These are phyloP conservation scores for Arabidopsis lyrata DNA, from an alignment of 441 rosid genomes.

Conservation along the genomic window DNA sequence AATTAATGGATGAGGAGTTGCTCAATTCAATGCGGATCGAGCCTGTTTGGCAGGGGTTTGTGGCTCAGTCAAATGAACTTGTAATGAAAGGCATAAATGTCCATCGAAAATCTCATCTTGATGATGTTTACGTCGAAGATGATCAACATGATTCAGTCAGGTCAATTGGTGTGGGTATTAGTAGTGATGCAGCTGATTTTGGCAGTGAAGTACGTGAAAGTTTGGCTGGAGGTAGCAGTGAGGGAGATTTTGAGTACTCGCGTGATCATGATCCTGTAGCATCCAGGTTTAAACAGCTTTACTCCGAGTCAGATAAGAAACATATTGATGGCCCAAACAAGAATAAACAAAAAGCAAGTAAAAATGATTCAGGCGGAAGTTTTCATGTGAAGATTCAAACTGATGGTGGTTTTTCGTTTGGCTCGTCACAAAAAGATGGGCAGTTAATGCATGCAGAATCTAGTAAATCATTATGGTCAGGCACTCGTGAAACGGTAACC, in stretches of 20 bases:
- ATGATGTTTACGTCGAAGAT: slow-evolving; percentile 76
- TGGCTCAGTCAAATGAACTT: slow-evolving; percentile 79
- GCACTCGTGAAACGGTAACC: slow-evolving; percentile 52
- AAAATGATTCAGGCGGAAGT: slow-evolving; percentile 54
- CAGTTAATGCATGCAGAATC: slow-evolving; percentile 66
- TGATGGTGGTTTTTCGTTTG: slow-evolving; percentile 84
- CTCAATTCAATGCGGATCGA: slow-evolving; percentile 74
- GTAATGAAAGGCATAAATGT: slow-evolving; percentile 58
- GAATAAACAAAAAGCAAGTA: slow-evolving; percentile 57
- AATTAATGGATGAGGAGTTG: slow-evolving; percentile 86
- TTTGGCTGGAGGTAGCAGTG: slow-evolving; percentile 88
- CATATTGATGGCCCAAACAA: slow-evolving; percentile 51
- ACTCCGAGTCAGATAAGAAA: slow-evolving; percentile 62
- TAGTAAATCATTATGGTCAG: slow-evolving; percentile 75
- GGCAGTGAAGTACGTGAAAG: slow-evolving; percentile 89
- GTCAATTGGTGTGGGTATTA: slow-evolving; percentile 95
- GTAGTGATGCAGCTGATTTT: slow-evolving; percentile 87
- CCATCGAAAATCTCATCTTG: slow-evolving; percentile 62
- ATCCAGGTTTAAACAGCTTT: slow-evolving; percentile 58
- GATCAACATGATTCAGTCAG: slow-evolving; percentile 93
- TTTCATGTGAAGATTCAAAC: slow-evolving; percentile 58
- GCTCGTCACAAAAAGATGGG: slow-evolving; percentile 71
- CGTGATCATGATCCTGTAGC: slow-evolving; percentile 66
- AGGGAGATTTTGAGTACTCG: slow-evolving; percentile 81
- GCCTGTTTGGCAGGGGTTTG: slow-evolving; percentile 98